Base-by-base conservation (phyloP, 2,329 filamentous ascomycete genomes). In the Fusarium sp. region DNA sequence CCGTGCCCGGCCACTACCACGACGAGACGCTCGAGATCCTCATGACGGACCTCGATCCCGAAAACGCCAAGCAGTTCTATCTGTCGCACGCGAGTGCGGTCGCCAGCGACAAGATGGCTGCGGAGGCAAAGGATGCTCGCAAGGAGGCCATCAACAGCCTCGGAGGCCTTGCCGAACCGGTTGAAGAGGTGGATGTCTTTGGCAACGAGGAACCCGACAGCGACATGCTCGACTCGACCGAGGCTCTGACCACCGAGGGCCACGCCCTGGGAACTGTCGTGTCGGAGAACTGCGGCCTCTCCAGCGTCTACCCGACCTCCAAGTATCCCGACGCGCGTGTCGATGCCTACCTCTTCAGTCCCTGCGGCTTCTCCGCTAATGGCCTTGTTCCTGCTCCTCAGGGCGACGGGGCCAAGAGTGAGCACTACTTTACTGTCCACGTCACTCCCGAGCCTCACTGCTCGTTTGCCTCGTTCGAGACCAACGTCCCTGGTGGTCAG, bases 381-480 rank as follows among this genome's bases (percentile, higher is more conserved):
- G 95, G 93, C 49, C 93, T 99, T 19, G 86, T 99, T 38, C 95
- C 95, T 11, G 31, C 31, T 7, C 89, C 92, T 44, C 88, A 69
- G 42, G 58, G 56, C n/a, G 65, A 86, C 31, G 82, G 82, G 48
- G 79, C 66, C 58, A 82, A 81, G 48, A 80, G 85, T 5, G 90
- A 87, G 36, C 93, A 98, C 79, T 99, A 99, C 80, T 99, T 97
- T 79, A 99, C 94, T 1, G 95, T 99, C 24, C 95, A 99, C 74
- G 95, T 99, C 67, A 99, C 95, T 0, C 95, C 95, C 0, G 95
- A 99, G 82, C 92, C 94, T 12, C 88, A 97, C 72, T 99, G 94
- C 82, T 97, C 93, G 6, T 99, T 96, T 76, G 95, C 95, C 32
- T 97, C 93, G 2, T 99, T 99, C 74, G 95, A 99, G 82, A 98